phyloP scores from a whole-genome alignment of 139 green algal genomes.

The Micromonas commoda region DNA sequence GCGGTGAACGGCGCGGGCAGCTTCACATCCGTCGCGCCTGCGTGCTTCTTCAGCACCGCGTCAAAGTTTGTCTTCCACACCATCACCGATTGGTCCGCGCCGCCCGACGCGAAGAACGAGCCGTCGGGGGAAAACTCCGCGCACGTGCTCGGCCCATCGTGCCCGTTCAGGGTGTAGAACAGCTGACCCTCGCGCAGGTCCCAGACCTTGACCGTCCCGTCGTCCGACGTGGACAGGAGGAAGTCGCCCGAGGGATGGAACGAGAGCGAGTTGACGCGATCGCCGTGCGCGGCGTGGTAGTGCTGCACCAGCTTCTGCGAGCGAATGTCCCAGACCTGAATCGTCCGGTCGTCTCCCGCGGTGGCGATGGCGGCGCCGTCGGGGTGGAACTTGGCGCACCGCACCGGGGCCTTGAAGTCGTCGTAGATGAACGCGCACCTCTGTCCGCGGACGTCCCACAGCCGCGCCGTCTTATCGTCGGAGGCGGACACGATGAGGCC shows the following conservation, averaged over 20 bases:
- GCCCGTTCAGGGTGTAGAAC: constrained; percentile 84
- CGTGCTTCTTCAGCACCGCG: constrained; percentile 22
- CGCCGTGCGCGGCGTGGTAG: constrained; percentile 59
- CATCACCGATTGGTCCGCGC: constrained; percentile 78
- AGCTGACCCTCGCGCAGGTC: constrained; percentile 79
- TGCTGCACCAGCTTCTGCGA: constrained; percentile 68
- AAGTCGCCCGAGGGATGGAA: constrained; percentile 77
- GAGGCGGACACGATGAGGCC: constrained; percentile 65
- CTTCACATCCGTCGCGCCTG: neutral
- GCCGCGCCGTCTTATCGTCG: constrained; percentile 68
- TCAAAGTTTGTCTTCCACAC: constrained; percentile 90
- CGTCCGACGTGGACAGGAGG: constrained; percentile 64
- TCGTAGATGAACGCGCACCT: constrained; percentile 58
- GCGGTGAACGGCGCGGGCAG: no score
- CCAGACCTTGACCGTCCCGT: constrained; percentile 79
- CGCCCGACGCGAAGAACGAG: constrained; percentile 72
- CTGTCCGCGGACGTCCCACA: constrained; percentile 74
- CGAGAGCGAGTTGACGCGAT: constrained; percentile 55
- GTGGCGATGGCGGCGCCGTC: constrained; percentile 74
- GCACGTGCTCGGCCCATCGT: constrained; percentile 65
- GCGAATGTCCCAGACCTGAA: constrained; percentile 66
- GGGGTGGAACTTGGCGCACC: constrained; percentile 67
- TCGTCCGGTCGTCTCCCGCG: constrained; percentile 52
- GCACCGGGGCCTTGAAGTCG: constrained; percentile 49
- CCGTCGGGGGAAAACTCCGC: constrained; percentile 65